These are phyloP conservation scores for Aspergillus sp. DNA, from an alignment of 2,329 filamentous ascomycete species.

Conservation along the genomic window DNA sequence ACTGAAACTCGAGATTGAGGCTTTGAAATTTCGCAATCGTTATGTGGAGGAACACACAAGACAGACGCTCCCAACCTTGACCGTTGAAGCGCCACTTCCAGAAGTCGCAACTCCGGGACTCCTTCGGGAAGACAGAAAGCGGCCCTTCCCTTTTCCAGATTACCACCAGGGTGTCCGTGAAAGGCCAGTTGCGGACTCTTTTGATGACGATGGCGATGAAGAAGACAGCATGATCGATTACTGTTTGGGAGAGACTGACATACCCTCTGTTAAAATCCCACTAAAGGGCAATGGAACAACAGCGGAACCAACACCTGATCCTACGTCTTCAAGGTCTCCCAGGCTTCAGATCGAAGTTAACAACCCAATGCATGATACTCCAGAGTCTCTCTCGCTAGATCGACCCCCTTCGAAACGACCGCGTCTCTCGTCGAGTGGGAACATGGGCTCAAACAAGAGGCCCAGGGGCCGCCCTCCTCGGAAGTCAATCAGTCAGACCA, in stretches of 20 bases:
- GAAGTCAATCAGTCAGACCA: constrained; percentile 25
- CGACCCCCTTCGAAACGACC: constrained; percentile 30
- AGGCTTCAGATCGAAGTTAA: constrained; percentile 18
- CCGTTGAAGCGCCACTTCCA: constrained; percentile 19
- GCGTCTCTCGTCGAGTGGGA: constrained; percentile 22
- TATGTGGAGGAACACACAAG: constrained; percentile 32
- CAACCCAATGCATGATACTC: constrained; percentile 10
- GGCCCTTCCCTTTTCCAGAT: constrained; percentile 32
- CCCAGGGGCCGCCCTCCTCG: constrained; percentile 27
- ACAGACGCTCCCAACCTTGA: constrained; percentile 10
- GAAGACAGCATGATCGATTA: constrained; percentile 28
- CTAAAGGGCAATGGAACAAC: constrained; percentile 21
- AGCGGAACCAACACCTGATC: constrained; percentile 6
- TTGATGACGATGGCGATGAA: constrained; percentile 30
- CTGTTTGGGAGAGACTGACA: constrained; percentile 21
- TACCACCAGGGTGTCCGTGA: constrained; percentile 25
- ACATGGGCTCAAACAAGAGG: constrained; percentile 15
- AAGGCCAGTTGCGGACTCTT: constrained; percentile 33
- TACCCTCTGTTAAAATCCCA: constrained; percentile 25
- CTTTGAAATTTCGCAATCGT: constrained; percentile 36
- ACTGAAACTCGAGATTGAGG: constrained; percentile 39
- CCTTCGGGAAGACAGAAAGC: constrained; percentile 35
- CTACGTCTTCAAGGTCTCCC: constrained; percentile 10
- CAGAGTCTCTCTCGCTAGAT: neutral
- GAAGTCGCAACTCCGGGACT: constrained; percentile 36